Percentiles rank a stretch among this genome's conserved stretches.
These are phyloP conservation scores for Piper longum DNA, from an alignment of 164 flowering plant genomes.

Conservation along the genomic window DNA sequence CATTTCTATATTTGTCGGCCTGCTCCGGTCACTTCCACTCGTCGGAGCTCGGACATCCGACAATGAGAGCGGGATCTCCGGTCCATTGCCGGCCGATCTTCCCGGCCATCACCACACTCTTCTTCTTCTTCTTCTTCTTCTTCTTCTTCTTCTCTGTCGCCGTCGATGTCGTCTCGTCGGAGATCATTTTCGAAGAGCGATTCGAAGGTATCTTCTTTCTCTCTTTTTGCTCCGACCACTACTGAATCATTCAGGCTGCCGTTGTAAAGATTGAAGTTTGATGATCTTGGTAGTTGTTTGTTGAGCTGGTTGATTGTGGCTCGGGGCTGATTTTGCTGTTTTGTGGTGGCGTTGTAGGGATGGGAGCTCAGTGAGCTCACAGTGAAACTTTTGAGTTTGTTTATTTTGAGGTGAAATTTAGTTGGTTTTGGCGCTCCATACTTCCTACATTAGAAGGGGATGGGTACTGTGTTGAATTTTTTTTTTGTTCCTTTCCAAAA, in stretches of 20 bases:
- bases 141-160: background rate
- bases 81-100: slow-evolving; percentile 6
- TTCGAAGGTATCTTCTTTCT: slow-evolving; percentile 13
- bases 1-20: too few relatives aligned
- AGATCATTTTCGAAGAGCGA: slow-evolving; percentile 21
- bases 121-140: slow-evolving; percentile 3
- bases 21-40: background rate
- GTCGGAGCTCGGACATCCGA: slow-evolving; percentile 1
- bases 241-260: too few relatives aligned
- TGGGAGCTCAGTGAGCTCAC: background rate
- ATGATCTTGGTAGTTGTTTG: background rate
- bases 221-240: background rate
- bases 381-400: background rate
- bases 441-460: too few relatives aligned
- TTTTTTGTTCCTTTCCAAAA: too few relatives aligned
- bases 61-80: slow-evolving; percentile 6
- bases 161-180: slow-evolving; percentile 8
- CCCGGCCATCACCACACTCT: background rate
- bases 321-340: background rate
- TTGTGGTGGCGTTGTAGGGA: background rate
- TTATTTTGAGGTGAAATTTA: too few relatives aligned
- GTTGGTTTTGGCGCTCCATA: too few relatives aligned
- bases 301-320: background rate
- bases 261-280: too few relatives aligned
- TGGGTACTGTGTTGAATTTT: too few relatives aligned